A percentile compares a stretch with the other conserved stretches of the same genome.
phyloP scores from a whole-genome alignment of 106 monocot genomes.

The Cymbidium sinense region DNA sequence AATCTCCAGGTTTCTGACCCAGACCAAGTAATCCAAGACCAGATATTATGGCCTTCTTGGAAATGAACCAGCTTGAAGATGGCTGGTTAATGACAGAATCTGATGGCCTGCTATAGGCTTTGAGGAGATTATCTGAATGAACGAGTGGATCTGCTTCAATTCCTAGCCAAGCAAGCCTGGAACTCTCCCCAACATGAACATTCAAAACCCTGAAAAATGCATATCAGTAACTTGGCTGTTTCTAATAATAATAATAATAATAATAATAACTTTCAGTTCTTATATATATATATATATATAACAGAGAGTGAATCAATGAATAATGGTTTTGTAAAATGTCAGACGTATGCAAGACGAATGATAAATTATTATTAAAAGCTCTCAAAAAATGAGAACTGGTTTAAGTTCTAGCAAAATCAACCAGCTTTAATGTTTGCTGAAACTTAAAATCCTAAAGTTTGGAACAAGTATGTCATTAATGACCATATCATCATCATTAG shows the following conservation, averaged over 20 bases:
- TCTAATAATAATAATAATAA: neutral
- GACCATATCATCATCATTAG: no score
- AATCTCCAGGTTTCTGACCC: slow-evolving; percentile 38
- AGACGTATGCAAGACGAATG: no score
- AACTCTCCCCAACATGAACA: slow-evolving; percentile 63
- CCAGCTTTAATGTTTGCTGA: no score
- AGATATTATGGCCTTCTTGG: slow-evolving; percentile 79
- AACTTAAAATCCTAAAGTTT: no score
- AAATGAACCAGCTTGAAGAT: slow-evolving; percentile 85
- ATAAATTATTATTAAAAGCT: no score
- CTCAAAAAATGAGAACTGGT: no score
- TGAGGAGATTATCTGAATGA: slow-evolving; percentile 61
- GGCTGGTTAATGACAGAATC: slow-evolving; percentile 10
- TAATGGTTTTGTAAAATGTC: no score
- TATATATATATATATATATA: no score
- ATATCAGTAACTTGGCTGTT: neutral
- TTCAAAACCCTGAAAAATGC: slow-evolving; percentile 56
- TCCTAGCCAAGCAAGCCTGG: slow-evolving; percentile 84
- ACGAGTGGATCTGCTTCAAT: slow-evolving; percentile 70
- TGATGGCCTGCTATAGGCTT: slow-evolving; percentile 58
- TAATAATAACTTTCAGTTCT: no score
- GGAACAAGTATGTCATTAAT: no score
- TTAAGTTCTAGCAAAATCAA: no score
- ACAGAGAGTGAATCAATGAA: no score
- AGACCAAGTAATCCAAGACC: slow-evolving; percentile 83